These are phyloP conservation scores for Fraxinus latifolia DNA, from an alignment of 305 asterid genomes.

Conservation along the genomic window DNA sequence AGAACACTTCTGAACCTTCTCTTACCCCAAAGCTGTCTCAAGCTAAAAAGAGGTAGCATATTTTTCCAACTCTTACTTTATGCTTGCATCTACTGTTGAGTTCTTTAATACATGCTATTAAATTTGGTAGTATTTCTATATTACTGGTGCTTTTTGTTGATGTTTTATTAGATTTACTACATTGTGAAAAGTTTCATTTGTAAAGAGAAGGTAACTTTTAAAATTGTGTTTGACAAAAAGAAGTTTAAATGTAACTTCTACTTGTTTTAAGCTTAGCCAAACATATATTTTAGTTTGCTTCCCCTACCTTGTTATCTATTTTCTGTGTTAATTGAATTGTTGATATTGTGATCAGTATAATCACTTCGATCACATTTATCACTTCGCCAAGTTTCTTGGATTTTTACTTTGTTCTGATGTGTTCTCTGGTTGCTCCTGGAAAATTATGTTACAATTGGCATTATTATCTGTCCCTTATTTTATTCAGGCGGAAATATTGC, in stretches of 20 bases:
- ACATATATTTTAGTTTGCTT: not conserved
- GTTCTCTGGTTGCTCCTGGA: conserved; percentile 20
- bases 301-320: not conserved
- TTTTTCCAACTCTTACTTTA: conserved; percentile 17
- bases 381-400: conserved; percentile 3
- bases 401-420: conserved; percentile 16
- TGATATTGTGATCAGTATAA: not conserved
- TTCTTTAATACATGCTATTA: not conserved
- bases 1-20: conserved; percentile 77
- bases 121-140: conserved; percentile 14
- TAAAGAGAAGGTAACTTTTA: not conserved
- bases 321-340: not conserved
- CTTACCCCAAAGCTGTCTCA: conserved; percentile 81
- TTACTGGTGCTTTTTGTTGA: not conserved
- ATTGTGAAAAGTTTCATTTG: not conserved
- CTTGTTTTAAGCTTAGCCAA: not conserved
- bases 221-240: not conserved
- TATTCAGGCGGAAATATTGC: not conserved
- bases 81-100: conserved; percentile 13
- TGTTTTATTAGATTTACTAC: conserved; percentile 2
- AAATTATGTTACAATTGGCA: not conserved
- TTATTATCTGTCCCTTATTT: conserved; percentile 7
- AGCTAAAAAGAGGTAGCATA: conserved; percentile 66
- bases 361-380: conserved; percentile 15
- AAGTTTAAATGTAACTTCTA: not conserved